Evolutionary conservation across 2,329 filamentous ascomycete genomes (phyloP), one percentile per base, ranked within the genome.

Genomic region (Passalora sequoiae): DNA sequence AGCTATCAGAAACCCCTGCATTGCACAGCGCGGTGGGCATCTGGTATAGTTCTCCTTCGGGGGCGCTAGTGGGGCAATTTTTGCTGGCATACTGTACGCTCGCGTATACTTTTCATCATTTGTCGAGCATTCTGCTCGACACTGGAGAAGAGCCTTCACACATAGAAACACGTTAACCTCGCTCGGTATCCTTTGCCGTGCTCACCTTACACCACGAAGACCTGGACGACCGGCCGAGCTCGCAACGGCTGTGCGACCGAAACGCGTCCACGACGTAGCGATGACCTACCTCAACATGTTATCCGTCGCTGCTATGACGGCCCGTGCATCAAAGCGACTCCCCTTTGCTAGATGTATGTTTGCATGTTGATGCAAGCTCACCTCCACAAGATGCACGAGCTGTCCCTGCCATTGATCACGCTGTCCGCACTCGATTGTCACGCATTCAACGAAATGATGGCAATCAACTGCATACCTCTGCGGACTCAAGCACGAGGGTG

Each of bases 1-100:
- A 2, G 33, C 16, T 24, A 36, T 20, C 9, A n/a, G 19, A 13
- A 24, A 4, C 8, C n/a, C 16, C 33, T 36, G 33, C 33, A 36
- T 36, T 36, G 33, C 33, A 36, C 33, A 36, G 9, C 33, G 33
- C 33, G 33, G 33, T 20, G 17, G n/a, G n/a, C 8, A 17, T 21
- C 39, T 24, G 17, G 28, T 33, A 27, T 41, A 15, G 9, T 13
- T 41, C 39, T 41, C 39, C 39, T 41, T 41, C 39, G 39, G 39
- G 39, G 39, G 39, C 39, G 16, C 15, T 19, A 41, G n/a, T 33
- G 39, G 39, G n/a, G 29, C 30, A 42, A 35, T 36, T 42, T 42
- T 42, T 42, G 40, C 22, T 43, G 40, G 40, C 19, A 25, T 16
- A 13, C 36, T 21, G 13, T 35, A 20, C 30, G 17, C 7, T 33